phyloP scores from a whole-genome alignment of 164 flowering plant species.

The Malania oleifera region DNA sequence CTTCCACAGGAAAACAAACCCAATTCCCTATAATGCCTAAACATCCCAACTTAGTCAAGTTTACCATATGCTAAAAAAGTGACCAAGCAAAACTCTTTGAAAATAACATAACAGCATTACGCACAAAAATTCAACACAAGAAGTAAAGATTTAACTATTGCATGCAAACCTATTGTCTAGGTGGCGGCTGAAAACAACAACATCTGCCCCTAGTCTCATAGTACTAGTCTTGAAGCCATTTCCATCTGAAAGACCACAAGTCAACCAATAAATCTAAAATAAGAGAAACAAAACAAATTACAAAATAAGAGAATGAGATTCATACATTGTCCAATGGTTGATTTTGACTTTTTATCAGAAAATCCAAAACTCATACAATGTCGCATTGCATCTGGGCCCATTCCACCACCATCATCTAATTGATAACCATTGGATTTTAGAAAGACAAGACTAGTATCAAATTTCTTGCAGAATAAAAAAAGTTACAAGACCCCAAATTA shows the following conservation, averaged over 20 bases:
- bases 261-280: slow-evolving; percentile 17
- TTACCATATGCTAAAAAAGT: too few species aligned
- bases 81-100: too few species aligned
- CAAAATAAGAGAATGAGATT: slow-evolving; percentile 12
- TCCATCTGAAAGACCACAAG: slow-evolving; percentile 72
- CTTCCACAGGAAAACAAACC: too few species aligned
- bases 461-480: too few species aligned
- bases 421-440: too few species aligned
- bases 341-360: slow-evolving; percentile 71
- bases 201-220: slow-evolving; percentile 97
- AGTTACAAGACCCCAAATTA: too few species aligned
- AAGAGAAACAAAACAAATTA: not conserved
- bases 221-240: slow-evolving; percentile 96
- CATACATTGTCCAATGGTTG: slow-evolving; percentile 80
- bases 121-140: too few species aligned
- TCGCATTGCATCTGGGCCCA: slow-evolving; percentile 83
- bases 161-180: slow-evolving; percentile 37
- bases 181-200: slow-evolving; percentile 76
- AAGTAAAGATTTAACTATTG: too few species aligned
- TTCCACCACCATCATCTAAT: slow-evolving; percentile 97
- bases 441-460: slow-evolving; percentile 2
- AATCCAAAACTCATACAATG: slow-evolving; percentile 95
- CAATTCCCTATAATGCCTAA: too few species aligned
- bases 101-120: too few species aligned
- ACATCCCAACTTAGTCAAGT: too few species aligned